Base-by-base conservation (phyloP, 139 green algal species). In the Tetraselmis striata region DNA sequence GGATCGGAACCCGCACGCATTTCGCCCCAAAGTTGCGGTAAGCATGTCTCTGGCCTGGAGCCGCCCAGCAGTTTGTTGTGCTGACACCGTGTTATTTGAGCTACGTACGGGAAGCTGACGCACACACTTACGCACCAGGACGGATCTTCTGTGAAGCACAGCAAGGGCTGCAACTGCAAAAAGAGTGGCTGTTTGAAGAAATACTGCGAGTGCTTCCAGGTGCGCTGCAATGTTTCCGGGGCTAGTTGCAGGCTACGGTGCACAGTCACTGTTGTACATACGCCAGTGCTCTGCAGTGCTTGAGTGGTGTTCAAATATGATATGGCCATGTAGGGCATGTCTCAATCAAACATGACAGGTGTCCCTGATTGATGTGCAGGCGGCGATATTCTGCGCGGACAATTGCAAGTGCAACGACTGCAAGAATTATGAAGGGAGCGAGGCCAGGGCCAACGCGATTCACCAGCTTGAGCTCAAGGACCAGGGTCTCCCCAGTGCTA, bases 151-250 rank as follows among this genome's bases (percentile, higher is more conserved):
- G 5, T 18, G 18, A 67, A 67, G 18, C 94, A 98, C 88, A 93
- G 88, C 81, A 96, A 96, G 83, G 94, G 94, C 67, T 98, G 94
- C 89, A 96, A 97, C 84, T 98, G 94, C 91, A 96, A 96, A 85
- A 97, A 96, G 88, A 92, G 81, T 32, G 82, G 84, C 26, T 94
- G 88, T 82, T 85, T 93, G 26, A 93, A 94, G 75, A 94, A 92
- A 84, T 94, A 94, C 83, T 94, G 90, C 85, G 90, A 92, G 85
- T 94, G 91, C 87, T 94, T 93, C 83, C 90, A 94, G 80, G 89
- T 79, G 59, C 86, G 18, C 45, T 67, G 45, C 45, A 25, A 18
- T 5, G 45, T 5, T 67, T 67, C 11, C 18, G 45, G 11, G 18
- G 45, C 45, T 67, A 18, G 45, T 67, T 67, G 45, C n/a, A n/a